Base-by-base conservation (phyloP, 1,139 yeast species). In the Geotrichum citri-aurantii region DNA sequence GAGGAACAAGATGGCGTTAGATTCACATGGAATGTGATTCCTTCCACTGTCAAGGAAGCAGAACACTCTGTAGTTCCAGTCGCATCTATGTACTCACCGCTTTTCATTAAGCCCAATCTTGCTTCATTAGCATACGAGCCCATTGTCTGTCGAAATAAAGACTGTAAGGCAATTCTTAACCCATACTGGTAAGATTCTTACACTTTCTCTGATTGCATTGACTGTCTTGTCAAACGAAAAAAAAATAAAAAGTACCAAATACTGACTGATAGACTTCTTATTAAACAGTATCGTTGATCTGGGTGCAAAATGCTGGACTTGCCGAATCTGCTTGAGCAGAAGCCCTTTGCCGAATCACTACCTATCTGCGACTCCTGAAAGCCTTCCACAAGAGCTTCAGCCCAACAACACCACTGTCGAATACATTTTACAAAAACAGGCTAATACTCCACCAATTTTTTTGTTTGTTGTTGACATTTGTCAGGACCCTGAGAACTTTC, bases 1-100 rank as follows among this genome's bases (percentile, higher is more conserved):
- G 95, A 87, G 66, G 91, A 86, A 65, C 67, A 68, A 14, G 88
- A 86, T 63, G 92, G 92, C 5, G 81, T 85, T 31, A 73, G 92
- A 58, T 79, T 84, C 65, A 77, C 90, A 2, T 85, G 90, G 86
- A 85, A 84, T 66, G 75, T 79, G 44, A 71, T 87, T 23, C 91
- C 93, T 14, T 75, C 82, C 47, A 78, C 86, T 12, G 79, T 79
- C 65, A 76, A 81, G 51, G 87, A 84, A 60, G 83, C 84, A 57
- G 77, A 81, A 31, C 72, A 86, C 54, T 78, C 83, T 56, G 79
- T 82, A 1, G 78, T 85, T 8, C 92, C 92, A 1, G 69, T 85
- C 59, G 85, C 87, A 0, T 77, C 87, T 37, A 67, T 85, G 61
- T 86, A 84, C 67, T 85, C 88, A 4, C 95, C 95, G 1, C 71